These are phyloP conservation scores for Diaporthe aspalathi DNA, from an alignment of 2,329 filamentous ascomycete species.

Conservation along the genomic window DNA sequence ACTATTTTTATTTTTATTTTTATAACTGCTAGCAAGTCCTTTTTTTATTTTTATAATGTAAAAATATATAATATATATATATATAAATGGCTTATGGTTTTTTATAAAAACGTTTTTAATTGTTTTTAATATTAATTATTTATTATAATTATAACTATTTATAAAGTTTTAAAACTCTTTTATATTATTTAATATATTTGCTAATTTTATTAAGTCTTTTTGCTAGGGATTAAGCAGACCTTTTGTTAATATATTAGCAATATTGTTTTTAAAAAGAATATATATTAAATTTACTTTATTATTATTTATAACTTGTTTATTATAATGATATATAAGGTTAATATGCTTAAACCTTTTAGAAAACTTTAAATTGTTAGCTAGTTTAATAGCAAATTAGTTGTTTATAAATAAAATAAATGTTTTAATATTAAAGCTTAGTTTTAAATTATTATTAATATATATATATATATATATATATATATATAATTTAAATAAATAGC, in stretches of 20 bases:
- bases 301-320: background rate
- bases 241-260: constrained; percentile 2
- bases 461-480: background rate
- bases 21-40: no score
- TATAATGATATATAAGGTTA: background rate
- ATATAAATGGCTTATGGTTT: no score
- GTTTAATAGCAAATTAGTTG: no score
- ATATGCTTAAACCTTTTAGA: constrained; percentile 5
- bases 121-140: background rate
- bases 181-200: background rate
- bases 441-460: constrained; percentile 7
- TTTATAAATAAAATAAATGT: no score
- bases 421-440: background rate
- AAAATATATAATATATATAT: no score
- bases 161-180: background rate
- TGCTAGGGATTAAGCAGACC: background rate
- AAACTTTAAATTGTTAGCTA: background rate
- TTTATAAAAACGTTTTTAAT: no score
- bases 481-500: background rate
- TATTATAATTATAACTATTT: background rate
- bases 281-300: background rate
- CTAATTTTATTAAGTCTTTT: background rate
- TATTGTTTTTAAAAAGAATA: background rate
- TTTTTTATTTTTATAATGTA: no score
- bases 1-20: no score